Evolutionary conservation across 805 yeast species (phyloP).

Genomic region (Candida tammaniensis): DNA sequence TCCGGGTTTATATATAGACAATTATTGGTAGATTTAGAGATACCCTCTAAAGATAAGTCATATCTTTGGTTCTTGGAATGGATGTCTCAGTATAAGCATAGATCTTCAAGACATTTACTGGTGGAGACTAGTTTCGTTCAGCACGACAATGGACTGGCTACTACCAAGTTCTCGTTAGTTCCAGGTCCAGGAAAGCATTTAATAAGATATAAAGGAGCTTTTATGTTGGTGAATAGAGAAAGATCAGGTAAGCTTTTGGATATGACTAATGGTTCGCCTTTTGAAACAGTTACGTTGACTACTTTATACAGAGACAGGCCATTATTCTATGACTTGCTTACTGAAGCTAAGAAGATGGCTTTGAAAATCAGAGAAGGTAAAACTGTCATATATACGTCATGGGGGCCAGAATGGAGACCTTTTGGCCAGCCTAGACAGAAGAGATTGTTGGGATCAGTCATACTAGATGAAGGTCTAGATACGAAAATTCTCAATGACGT

Average conservation of each 20-base stretch:
- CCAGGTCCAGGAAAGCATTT: constrained; percentile 98
- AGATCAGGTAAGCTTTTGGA: constrained; percentile 87
- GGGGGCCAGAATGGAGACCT: constrained; percentile 99
- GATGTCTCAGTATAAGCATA: constrained; percentile 81
- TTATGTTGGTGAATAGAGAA: constrained; percentile 84
- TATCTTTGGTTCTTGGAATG: constrained; percentile 94
- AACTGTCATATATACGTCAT: constrained; percentile 88
- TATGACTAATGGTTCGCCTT: constrained; percentile 87
- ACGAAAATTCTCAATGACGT: constrained; percentile 70
- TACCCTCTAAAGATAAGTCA: constrained; percentile 89
- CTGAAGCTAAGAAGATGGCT: constrained; percentile 84
- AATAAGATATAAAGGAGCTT: constrained; percentile 81
- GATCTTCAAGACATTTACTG: constrained; percentile 79
- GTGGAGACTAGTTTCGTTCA: constrained; percentile 85
- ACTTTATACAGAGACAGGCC: constrained; percentile 80
- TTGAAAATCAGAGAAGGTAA: constrained; percentile 83
- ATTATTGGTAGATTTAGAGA: constrained; percentile 86
- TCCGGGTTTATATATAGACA: constrained; percentile 75
- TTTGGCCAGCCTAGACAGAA: constrained; percentile 94
- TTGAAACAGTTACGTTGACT: constrained; percentile 92
- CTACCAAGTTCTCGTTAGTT: constrained; percentile 83
- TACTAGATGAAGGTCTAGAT: constrained; percentile 73
- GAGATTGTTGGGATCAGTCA: constrained; percentile 79
- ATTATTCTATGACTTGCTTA: constrained; percentile 65
- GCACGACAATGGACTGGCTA: constrained; percentile 89